Evolutionary conservation across 352 stramenopile species (phyloP).

Genomic region (Elongisporangium senticosum): DNA sequence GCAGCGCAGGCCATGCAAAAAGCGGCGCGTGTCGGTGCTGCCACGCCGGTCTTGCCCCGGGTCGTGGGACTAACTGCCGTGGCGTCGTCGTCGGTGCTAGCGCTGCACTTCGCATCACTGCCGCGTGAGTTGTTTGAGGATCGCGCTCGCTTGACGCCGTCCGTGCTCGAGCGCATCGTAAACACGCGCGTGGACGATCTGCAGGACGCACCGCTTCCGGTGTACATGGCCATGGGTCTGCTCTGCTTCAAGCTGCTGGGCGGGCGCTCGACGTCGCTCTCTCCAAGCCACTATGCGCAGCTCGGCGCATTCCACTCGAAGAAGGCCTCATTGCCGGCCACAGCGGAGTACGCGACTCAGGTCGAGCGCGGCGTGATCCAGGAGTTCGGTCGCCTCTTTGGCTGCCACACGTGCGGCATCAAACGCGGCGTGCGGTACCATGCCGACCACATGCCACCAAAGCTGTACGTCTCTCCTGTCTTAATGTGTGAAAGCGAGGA

Average conservation of each 20-base stretch:
- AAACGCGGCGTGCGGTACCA: constrained; percentile 65
- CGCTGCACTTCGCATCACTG: constrained; percentile 46
- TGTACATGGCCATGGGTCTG: constrained; percentile 72
- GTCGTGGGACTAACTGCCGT: constrained; percentile 34
- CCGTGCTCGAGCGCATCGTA: constrained; percentile 17
- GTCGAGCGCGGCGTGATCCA: constrained; percentile 67
- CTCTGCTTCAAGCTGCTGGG: constrained; percentile 74
- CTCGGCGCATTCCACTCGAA: constrained; percentile 74
- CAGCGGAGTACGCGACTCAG: constrained; percentile 59
- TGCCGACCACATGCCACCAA: constrained; percentile 84
- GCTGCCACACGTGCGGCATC: constrained; percentile 79
- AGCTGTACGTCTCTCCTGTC: constrained; percentile 36
- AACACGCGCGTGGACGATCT: constrained; percentile 30
- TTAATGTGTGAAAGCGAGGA: background rate
- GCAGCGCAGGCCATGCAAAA: constrained; percentile 42
- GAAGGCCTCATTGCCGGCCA: constrained; percentile 71
- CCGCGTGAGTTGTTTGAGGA: constrained; percentile 37
- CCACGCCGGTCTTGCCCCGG: constrained; percentile 37
- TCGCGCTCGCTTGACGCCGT: constrained; percentile 17
- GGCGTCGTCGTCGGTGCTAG: constrained; percentile 35
- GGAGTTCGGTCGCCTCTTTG: constrained; percentile 71
- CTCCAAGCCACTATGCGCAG: constrained; percentile 71
- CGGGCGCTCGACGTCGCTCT: constrained; percentile 56
- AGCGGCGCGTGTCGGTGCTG: constrained; percentile 31
- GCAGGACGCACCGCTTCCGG: constrained; percentile 38